Evolutionary conservation across 2,329 filamentous ascomycete genomes (phyloP), one percentile per base, ranked within the genome.

Genomic region (Aspergillus pseudoterreus): DNA sequence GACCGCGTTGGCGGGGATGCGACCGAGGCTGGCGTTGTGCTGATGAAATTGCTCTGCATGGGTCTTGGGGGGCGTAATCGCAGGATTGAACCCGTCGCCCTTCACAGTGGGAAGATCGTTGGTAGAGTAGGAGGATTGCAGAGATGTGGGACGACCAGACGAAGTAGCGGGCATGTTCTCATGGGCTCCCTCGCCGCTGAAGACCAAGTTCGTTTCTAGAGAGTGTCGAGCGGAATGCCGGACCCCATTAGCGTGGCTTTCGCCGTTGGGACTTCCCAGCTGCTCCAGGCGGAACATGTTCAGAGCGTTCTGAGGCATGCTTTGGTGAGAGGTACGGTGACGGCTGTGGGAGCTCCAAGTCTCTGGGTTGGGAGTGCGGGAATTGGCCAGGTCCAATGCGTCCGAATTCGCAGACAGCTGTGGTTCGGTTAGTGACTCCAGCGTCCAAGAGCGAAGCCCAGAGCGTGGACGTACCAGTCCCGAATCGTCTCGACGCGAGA

Each of bases 71-170:
- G 74, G 63, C 11, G 71, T 75, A 27, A 71, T 66, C 4, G 67
- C 63, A 19, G 64, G 64, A 44, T 79, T 74, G 45, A 77, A 71
- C 49, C 81, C 80, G 49, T 81, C 77, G 59, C 79, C 86, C 80
- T 94, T 95, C 64, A 91, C 78, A 6, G 91, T 95, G 4, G 91
- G 88, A 17, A 96, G 80, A 64, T 97, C 92, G 70, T 88, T 94
- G 49, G 90, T 85, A 9, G 94, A 96, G 75, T 89, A 96, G 0
- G 92, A 96, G 42, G 88, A 86, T 71, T 92, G 88, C 52, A 96
- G 52, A 9, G 71, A 68, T 4, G 61, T 62, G 15, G 74, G 74
- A 19, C 74, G 71, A 58, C 58, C 81, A 22, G 64, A 58, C 22
- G 64, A 56, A n/a, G 59, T 57, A 14, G 67, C 51, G 21, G 62